Conservation (phyloP, 73 alveolate species). For the Uronychia setigera region DNA sequence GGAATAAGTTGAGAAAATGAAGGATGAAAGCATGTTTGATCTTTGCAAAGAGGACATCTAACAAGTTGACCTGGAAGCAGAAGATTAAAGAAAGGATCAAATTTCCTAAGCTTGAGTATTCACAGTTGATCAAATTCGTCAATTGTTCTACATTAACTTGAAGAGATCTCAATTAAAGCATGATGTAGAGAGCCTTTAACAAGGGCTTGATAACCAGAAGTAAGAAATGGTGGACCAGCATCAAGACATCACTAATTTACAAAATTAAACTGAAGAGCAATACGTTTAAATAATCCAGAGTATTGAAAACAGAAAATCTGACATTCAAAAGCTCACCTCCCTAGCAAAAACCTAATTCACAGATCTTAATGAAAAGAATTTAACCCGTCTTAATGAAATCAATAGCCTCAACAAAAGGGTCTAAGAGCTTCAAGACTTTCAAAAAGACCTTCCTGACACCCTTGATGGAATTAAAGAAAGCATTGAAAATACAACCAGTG, state of each 20-base stretch:
- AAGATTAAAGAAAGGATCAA: no score
- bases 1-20: neutral
- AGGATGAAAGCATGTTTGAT: neutral
- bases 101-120: neutral
- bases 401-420: neutral
- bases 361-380: neutral
- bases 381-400: neutral
- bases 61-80: neutral
- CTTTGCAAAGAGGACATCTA: neutral
- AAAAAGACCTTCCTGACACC: neutral
- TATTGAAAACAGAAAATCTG: neutral
- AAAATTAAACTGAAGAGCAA: neutral
- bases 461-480: neutral
- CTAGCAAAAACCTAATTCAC: neutral
- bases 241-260: neutral
- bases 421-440: neutral
- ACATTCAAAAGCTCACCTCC: neutral
- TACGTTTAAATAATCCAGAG: neutral
- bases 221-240: neutral
- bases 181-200: neutral
- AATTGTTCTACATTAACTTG: neutral
- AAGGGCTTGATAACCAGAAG: neutral
- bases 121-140: neutral
- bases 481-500: neutral
- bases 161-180: neutral